Conservation (phyloP, 495 filamentous ascomycete genomes). For the Acidiella bohemica region DNA sequence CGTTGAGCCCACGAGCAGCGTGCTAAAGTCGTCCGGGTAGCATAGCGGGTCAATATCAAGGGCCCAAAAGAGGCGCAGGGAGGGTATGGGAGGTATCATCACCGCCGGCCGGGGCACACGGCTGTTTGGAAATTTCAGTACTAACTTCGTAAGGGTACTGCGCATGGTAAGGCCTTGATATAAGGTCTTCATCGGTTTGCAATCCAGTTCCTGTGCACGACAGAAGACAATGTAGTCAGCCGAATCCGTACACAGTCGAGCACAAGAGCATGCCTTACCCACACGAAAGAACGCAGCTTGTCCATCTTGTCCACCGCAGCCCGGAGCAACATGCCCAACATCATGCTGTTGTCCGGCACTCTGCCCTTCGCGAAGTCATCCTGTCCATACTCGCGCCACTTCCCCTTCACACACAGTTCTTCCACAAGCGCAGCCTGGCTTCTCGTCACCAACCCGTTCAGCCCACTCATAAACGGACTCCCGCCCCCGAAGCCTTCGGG, state of each 20-base stretch:
- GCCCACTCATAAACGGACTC: constrained; percentile 49
- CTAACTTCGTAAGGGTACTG: constrained; percentile 40
- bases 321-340: constrained; percentile 47
- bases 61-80: constrained; percentile 38
- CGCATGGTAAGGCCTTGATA: constrained; percentile 41
- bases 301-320: constrained; percentile 47
- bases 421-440: constrained; percentile 39
- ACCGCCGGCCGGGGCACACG: constrained; percentile 46
- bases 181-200: constrained; percentile 47
- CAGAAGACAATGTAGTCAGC: too few relatives aligned
- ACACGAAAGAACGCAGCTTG: constrained; percentile 42
- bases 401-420: constrained; percentile 40
- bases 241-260: too few relatives aligned
- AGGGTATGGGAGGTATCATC: constrained; percentile 44
- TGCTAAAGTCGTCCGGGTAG: constrained; percentile 50
- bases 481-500: constrained; percentile 49
- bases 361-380: constrained; percentile 45
- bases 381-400: constrained; percentile 44
- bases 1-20: constrained; percentile 38
- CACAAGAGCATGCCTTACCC: too few relatives aligned
- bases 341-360: constrained; percentile 50
- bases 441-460: constrained; percentile 47
- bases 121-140: constrained; percentile 41
- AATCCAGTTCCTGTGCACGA: constrained; percentile 48
- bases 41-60: constrained; percentile 51